Percentiles rank a stretch among this genome's conserved stretches.
These are phyloP conservation scores for Verticillium nubilum DNA, from an alignment of 2,329 filamentous ascomycete genomes.

Conservation along the genomic window DNA sequence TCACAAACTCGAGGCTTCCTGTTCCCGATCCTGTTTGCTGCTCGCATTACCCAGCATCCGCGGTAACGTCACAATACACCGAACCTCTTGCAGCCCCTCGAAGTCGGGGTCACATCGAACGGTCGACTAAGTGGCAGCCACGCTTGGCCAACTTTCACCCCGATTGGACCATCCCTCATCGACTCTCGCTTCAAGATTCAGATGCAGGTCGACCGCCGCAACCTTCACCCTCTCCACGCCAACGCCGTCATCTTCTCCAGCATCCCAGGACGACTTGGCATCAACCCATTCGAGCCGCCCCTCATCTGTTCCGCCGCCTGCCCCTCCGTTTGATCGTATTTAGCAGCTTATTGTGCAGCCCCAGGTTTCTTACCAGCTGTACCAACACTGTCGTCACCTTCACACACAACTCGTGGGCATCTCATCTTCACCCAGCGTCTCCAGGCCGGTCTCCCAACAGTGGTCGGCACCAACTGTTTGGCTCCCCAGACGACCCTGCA, in stretches of 20 bases:
- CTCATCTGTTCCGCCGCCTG: background rate
- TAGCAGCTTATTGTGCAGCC: background rate
- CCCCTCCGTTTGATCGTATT: background rate
- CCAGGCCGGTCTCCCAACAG: too few species aligned
- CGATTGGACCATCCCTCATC: slow-evolving; percentile 7
- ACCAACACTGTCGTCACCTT: background rate
- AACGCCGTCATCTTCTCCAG: background rate
- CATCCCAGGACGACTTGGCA: background rate
- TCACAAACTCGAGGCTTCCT: background rate
- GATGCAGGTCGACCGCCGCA: background rate
- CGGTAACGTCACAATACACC: background rate
- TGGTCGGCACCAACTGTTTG: background rate
- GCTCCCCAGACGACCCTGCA: background rate
- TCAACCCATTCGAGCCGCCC: background rate
- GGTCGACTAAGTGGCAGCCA: slow-evolving; percentile 1
- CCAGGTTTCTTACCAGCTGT: background rate
- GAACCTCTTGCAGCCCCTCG: background rate
- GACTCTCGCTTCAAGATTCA: background rate
- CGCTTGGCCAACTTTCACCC: slow-evolving; percentile 5
- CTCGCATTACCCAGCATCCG: background rate
- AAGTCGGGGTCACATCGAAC: background rate
- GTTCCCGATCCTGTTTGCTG: background rate
- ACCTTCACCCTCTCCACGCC: background rate
- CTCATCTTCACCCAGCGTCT: background rate
- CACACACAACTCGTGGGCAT: background rate